phyloP scores from a whole-genome alignment of 2,329 filamentous ascomycete genomes.

The Arthrobotrys sinensis region DNA sequence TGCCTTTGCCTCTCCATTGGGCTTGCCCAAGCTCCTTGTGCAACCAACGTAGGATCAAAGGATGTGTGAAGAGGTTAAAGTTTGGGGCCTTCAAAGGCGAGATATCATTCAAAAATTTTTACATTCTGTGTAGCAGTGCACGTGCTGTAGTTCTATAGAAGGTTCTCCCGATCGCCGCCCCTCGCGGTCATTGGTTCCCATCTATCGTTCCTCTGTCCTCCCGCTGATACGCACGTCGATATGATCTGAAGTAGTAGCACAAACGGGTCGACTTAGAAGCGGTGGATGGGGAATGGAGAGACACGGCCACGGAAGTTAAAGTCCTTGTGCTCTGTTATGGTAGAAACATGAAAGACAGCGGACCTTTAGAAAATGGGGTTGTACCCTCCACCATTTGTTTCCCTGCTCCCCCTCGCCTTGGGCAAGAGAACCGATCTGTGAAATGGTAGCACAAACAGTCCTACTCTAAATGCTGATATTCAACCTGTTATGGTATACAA shows the following conservation, averaged over 20 bases:
- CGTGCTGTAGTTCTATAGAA: constrained; percentile 52
- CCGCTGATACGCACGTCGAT: constrained; percentile 41
- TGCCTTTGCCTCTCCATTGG: neutral
- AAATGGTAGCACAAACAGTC: constrained; percentile 29
- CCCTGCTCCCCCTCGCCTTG: neutral
- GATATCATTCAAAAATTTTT: neutral
- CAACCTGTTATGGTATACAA: constrained; percentile 37
- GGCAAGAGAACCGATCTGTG: constrained; percentile 44
- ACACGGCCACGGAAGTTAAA: neutral
- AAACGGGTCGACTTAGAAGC: constrained; percentile 14
- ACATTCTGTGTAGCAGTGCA: constrained; percentile 27
- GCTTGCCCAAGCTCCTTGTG: constrained; percentile 25
- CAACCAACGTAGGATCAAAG: constrained; percentile 12
- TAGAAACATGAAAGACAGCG: constrained; percentile 3
- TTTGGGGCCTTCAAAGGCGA: neutral
- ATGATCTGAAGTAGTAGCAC: constrained; percentile 44
- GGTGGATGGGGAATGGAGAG: neutral
- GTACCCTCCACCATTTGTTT: neutral
- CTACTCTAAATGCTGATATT: constrained; percentile 18
- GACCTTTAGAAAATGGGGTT: neutral
- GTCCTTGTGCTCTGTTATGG: neutral
- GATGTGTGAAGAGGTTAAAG: neutral
- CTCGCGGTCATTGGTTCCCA: constrained; percentile 32
- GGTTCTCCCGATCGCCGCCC: constrained; percentile 40
- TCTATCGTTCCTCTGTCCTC: neutral